These are phyloP conservation scores for Solanum gandarillasii DNA, from an alignment of 257 asterid genomes.

Conservation along the genomic window DNA sequence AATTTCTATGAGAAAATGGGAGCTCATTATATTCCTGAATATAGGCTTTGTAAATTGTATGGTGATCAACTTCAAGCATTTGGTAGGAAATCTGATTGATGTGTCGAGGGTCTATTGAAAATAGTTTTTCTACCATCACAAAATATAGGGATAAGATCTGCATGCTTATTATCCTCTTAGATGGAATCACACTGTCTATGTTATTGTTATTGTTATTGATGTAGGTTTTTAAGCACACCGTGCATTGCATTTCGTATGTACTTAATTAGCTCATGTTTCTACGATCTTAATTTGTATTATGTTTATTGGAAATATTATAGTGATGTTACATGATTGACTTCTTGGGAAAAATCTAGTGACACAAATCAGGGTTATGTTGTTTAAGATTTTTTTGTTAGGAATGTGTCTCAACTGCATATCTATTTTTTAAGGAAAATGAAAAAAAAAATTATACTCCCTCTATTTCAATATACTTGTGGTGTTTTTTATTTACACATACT, in stretches of 20 bases:
- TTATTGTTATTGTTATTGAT: not conserved
- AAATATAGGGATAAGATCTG: not conserved
- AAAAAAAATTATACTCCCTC: not conserved
- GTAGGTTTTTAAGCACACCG: not conserved
- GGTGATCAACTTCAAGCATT: not conserved
- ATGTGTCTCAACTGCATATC: not conserved
- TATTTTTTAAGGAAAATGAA: too few species aligned
- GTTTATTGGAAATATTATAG: not conserved
- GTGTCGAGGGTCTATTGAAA: not conserved
- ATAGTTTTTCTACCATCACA: not conserved
- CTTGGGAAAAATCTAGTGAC: not conserved
- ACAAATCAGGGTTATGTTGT: not conserved
- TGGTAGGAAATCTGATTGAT: not conserved
- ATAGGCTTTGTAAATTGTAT: not conserved
- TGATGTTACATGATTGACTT: not conserved
- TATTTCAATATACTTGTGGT: not conserved
- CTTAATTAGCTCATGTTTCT: not conserved
- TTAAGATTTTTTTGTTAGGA: not conserved
- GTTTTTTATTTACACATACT: too few species aligned
- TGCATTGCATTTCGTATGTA: not conserved
- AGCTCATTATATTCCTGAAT: not conserved
- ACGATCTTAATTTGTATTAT: too few species aligned
- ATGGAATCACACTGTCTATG: not conserved
- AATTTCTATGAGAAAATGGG: not conserved
- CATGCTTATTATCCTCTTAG: not conserved